phyloP scores from a whole-genome alignment of 768 basidiomycete genomes.

The Pluteus cervinus region DNA sequence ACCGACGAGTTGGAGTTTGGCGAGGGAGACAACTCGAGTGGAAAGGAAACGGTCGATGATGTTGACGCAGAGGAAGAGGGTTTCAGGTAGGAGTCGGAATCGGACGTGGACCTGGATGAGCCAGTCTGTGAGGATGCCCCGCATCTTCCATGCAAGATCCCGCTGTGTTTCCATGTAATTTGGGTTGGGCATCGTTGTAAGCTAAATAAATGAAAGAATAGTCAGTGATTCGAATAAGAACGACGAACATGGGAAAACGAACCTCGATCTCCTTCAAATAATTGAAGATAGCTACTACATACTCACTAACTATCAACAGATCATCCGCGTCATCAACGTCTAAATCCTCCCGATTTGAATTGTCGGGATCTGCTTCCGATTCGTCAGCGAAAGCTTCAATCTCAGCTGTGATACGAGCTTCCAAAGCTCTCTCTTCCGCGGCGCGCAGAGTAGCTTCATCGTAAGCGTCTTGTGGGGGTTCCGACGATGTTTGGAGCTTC shows the following conservation, averaged over 20 bases:
- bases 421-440: constrained; percentile 41
- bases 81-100: constrained; percentile 90
- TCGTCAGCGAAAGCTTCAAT: constrained; percentile 48
- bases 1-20: constrained; percentile 94
- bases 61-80: constrained; percentile 91
- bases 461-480: constrained; percentile 42
- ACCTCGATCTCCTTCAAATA: constrained; percentile 92
- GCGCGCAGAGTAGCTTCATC: constrained; percentile 11
- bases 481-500: constrained; percentile 68
- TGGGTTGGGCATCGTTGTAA: constrained; percentile 81
- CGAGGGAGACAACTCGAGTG: constrained; percentile 74
- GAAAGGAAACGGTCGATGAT: constrained; percentile 84
- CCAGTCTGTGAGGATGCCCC: constrained; percentile 93
- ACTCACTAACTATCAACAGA: constrained; percentile 96
- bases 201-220: constrained; percentile 30
- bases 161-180: constrained; percentile 94
- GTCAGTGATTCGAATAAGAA: no score
- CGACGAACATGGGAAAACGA: constrained; percentile 12
- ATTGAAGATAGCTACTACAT: constrained; percentile 88
- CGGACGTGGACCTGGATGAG: constrained; percentile 91
- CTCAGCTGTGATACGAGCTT: constrained; percentile 39
- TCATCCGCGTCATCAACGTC: constrained; percentile 92
- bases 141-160: constrained; percentile 96
- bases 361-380: constrained; percentile 59
- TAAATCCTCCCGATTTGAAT: constrained; percentile 79